Evolutionary conservation across 108 stramenopile species (phyloP).

Genomic region (Hondaea fermentalgiana): DNA sequence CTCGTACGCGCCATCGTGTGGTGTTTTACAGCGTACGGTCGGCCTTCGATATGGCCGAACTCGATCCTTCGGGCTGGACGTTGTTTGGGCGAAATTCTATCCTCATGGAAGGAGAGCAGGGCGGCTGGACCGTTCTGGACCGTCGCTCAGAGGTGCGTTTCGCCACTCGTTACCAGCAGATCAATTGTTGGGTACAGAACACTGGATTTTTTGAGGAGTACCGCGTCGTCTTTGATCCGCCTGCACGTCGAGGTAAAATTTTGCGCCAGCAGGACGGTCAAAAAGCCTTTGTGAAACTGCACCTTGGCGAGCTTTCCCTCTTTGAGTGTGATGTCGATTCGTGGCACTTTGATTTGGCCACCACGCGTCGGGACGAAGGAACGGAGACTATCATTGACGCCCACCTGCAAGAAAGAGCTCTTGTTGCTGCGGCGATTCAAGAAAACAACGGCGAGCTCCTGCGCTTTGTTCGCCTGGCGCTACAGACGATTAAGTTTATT

Average conservation of each 20-base stretch:
- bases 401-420: neutral
- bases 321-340: neutral
- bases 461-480: neutral
- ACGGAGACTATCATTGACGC: neutral
- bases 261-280: neutral
- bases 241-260: neutral
- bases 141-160: neutral
- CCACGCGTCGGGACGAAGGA: no score
- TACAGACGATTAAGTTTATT: slow-evolving; percentile 8
- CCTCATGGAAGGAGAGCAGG: neutral
- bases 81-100: neutral
- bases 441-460: neutral
- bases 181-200: neutral
- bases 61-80: slow-evolving; percentile 12
- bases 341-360: neutral
- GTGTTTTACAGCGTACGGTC: neutral
- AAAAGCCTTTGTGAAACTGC: neutral
- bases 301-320: neutral
- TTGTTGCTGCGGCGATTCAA: neutral
- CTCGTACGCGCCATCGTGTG: neutral
- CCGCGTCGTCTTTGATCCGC: neutral
- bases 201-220: slow-evolving; percentile 1
- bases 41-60: neutral
- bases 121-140: slow-evolving; percentile 6
- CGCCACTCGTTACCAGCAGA: neutral